Evolutionary conservation across 2,329 filamentous ascomycete genomes (phyloP), one percentile per base, ranked within the genome.

Genomic region (Cladophialophora immunda): DNA sequence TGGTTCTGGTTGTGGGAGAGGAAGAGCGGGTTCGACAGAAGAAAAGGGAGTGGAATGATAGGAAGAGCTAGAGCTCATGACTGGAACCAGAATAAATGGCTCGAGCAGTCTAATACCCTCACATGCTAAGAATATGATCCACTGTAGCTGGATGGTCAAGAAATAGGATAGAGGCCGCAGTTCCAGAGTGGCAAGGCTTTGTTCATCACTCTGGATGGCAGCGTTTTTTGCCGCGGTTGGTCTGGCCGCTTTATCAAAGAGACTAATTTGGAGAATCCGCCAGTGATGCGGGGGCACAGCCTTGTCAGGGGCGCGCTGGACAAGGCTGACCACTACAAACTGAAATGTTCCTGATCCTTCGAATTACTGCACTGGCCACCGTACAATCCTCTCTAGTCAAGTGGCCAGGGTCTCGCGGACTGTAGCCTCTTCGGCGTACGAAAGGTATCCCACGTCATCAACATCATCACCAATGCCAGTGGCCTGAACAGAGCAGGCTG

Each of bases 51-150:
- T 19, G 2, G 53, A 32, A 55, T 32, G 29, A 55, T n/a, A 55
- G 27, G 27, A 55, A 36, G 53, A 55, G 53, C 8, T 15, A 58
- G 62, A 53, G 29, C 62, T 64, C 62, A 64, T 64, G 27, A 17
- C 34, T 30, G 29, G 34, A 15, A 32, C 53, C 27, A n/a, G 27
- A 55, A 32, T 36, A 55, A 55, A 36, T 32, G 25, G 53, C 32
- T 55, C 53, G 17, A 50, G 15, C 4, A 50, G 22, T 50, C 27
- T 22, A 32, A 30, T 19, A 55, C 32, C n/a, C 13, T 55, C 53
- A 32, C 27, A 55, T 32, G 27, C 8, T 15, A 7, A 25, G 45
- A 22, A 50, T 25, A 25, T 50, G 45, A 50, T 13, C 19, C 45
- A 50, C 45, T 15, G 45, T 4, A 50, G n/a, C n/a, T 22, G 2